Conservation (phyloP, 1,139 yeast genomes). For the Kodamaea arcana region DNA sequence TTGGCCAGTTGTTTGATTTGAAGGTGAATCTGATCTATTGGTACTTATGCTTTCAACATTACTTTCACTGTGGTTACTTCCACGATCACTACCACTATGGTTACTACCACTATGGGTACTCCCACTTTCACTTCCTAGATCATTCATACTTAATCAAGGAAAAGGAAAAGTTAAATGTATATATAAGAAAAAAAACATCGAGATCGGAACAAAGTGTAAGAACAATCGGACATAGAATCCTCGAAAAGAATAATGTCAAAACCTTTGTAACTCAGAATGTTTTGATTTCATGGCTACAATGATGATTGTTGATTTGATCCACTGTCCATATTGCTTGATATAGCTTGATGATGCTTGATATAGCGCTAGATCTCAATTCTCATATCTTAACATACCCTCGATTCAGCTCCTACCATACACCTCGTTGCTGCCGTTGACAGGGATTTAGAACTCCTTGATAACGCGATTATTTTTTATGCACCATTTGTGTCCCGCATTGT, state of each 20-base stretch:
- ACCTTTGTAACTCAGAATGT: neutral
- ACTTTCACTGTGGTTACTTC: neutral
- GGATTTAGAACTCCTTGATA: neutral
- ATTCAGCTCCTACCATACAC: too few species aligned
- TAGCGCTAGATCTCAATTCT: too few species aligned
- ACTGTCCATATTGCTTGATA: too few species aligned
- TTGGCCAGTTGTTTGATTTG: neutral
- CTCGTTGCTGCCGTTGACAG: neutral
- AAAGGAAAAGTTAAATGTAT: neutral
- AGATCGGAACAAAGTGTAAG: neutral
- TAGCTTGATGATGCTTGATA: too few species aligned
- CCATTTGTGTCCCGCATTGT: neutral
- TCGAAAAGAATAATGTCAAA: neutral
- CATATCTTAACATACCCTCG: too few species aligned
- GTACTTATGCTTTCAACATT: neutral
- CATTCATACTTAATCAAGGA: neutral
- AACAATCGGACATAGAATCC: neutral
- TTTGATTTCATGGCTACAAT: neutral
- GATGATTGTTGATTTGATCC: too few species aligned
- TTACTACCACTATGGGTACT: neutral
- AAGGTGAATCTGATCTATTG: neutral
- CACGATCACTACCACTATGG: neutral
- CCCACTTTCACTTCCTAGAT: neutral
- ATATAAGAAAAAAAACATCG: neutral
- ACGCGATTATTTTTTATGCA: constrained; percentile 5